Base-by-base conservation (phyloP, 1,284 basidiomycete genomes). In the Cutaneotrichosporon cutaneum region DNA sequence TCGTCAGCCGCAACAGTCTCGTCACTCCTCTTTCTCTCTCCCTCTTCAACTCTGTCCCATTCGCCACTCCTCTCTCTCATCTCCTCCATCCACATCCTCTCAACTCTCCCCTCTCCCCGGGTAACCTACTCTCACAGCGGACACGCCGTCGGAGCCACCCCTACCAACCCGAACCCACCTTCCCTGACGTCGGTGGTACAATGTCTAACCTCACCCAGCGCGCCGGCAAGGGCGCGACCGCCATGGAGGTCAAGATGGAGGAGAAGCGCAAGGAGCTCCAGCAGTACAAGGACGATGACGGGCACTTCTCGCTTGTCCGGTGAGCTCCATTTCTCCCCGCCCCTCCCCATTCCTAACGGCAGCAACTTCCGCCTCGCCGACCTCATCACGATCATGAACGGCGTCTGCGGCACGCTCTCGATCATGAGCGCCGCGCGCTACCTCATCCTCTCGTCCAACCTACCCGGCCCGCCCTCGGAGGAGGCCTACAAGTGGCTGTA, bases 381-480 rank as follows among this genome's bases (percentile, higher is more conserved):
- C 54, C 53, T 60, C 27, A 55, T 60, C 59, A 60, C 59, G n/a
- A 60, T 99, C 68, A 95, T 96, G 89, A 99, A 99, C 77, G 96
- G 96, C 45, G 91, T 99, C 77, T 99, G 96, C 81, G 96, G 96
- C 62, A 92, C 92, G 16, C 89, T 97, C 71, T 97, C 94, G 45
- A 79, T 79, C 70, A 85, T 99, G 68, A 95, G 95, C 78, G 94
- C 90, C 39, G 94, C 92, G 9, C 92, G 90, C 44, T 88, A 88
- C 63, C 95, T 95, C 80, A 84, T 95, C 67, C 73, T 91, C 58
- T 90, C 90, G 30, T 87, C 88, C 68, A 92, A 99, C 77, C 67
- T 77, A 10, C 72, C 76, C 35, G 60, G 51, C 13, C 75, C 78
- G 11, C 74, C 75, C 0, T 68, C 71, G 5, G 47, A 65, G 18